Evolutionary conservation across 2,329 filamentous ascomycete species (phyloP).

Genomic region (Fonsecaea pugnacius): DNA sequence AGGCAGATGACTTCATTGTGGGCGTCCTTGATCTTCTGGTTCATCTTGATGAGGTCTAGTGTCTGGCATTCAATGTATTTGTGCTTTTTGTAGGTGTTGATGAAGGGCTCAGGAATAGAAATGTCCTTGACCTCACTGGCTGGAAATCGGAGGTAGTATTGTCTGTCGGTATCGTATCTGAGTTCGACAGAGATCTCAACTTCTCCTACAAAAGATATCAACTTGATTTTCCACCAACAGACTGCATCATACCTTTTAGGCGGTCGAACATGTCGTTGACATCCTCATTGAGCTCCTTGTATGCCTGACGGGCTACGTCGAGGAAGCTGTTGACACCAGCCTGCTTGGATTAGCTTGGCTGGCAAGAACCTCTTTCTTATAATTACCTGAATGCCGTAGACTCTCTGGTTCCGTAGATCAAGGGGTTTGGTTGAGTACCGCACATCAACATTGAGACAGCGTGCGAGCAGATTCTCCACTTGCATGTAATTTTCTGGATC

Average conservation of each 20-base stretch:
- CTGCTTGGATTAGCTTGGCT: conserved; percentile 45
- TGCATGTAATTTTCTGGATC: conserved; percentile 63
- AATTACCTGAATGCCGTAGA: conserved; percentile 79
- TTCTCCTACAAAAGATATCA: conserved; percentile 51
- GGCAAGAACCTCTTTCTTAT: not conserved
- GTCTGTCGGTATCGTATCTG: conserved; percentile 75
- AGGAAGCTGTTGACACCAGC: conserved; percentile 82
- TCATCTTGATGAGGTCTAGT: conserved; percentile 79
- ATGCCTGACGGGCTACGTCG: conserved; percentile 85
- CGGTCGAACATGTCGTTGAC: conserved; percentile 71
- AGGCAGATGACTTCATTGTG: conserved; percentile 82
- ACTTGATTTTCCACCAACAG: too few relatives aligned
- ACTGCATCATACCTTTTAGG: conserved; percentile 60
- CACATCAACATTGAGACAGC: conserved; percentile 79
- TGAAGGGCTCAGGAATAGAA: conserved; percentile 68
- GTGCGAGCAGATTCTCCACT: conserved; percentile 68
- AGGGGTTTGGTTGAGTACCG: conserved; percentile 76
- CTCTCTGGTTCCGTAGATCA: conserved; percentile 85
- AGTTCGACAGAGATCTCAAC: conserved; percentile 67
- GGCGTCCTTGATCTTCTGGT: conserved; percentile 74
- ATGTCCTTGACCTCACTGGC: conserved; percentile 63
- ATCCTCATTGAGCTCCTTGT: conserved; percentile 84
- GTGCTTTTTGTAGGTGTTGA: conserved; percentile 75
- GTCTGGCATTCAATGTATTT: conserved; percentile 87
- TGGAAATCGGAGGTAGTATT: conserved; percentile 76